Evolutionary conservation across 805 yeast species (phyloP), one percentile per base, ranked within the genome.

Genomic region (Candida vaughaniae): DNA sequence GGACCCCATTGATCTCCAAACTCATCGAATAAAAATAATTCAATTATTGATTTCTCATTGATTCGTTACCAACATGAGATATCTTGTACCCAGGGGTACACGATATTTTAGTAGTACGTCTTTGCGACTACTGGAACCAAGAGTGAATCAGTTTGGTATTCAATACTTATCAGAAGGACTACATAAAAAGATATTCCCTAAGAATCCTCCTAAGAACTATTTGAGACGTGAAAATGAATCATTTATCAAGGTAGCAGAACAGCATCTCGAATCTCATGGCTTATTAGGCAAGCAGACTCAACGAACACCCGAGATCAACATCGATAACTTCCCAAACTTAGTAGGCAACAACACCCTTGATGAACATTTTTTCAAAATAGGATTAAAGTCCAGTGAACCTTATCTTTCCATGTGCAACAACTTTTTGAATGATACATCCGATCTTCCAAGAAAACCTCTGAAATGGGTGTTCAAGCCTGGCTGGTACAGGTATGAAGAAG

Each of bases 281-380:
- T 66, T 90, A n/a, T 60, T 84, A 22, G 93, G 93, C 1, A 88
- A 86, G 52, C 75, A 76, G 43, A 85, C 96, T 1, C 72, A 75
- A 2, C 59, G 78, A 2, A 58, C 70, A 2, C 73, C 71, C 1
- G 90, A 95, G 0, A 77, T 87, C 2, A 51, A 59, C 12, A 62
- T 68, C 8, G 69, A 83, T 25, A 52, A 71, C 11, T 55, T 90
- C 10, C 99, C 99, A 0, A 58, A 62, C 16, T 55, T 91, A n/a
- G 78, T 80, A 35, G 99, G 98, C 0, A 33, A 40, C n/a, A 64
- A 49, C n/a, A 36, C 80, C 6, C 59, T 93, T 6, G 95, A 85
- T 53, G 95, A 87, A 52, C 99, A 93, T 65, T 93, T 93, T 55
- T 73, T 78, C 48, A 71, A 75, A 43, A 54, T 88, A 3, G 98